Evolutionary conservation across 192 early-diverging fungal species (phyloP).

Genomic region (Lobosporangium transversale): DNA sequence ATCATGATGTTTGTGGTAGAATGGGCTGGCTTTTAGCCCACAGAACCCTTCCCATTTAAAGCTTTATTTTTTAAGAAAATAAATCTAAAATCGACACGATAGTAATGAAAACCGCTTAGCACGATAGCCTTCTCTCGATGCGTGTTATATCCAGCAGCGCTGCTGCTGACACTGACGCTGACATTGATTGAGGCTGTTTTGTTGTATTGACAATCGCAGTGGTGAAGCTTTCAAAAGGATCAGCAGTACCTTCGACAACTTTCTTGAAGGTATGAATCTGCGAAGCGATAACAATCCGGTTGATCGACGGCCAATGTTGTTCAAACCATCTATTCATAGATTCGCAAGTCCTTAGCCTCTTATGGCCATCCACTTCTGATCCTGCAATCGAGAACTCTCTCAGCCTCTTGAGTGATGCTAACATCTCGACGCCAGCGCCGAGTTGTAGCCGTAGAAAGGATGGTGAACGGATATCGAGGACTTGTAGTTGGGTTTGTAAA

Average conservation of each 20-base stretch:
- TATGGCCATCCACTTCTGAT: not conserved
- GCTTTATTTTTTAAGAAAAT: too few species aligned
- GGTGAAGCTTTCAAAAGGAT: too few species aligned
- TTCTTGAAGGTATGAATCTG: too few species aligned
- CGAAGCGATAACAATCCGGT: slow-evolving; percentile 6
- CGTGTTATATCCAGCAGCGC: too few species aligned
- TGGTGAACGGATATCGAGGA: slow-evolving; percentile 10
- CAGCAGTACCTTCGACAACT: too few species aligned
- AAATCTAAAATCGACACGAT: too few species aligned
- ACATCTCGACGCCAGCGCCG: slow-evolving; percentile 8
- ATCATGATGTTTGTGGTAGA: slow-evolving; percentile 53
- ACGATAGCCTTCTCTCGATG: too few species aligned
- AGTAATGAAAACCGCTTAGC: too few species aligned
- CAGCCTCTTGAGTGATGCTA: slow-evolving; percentile 2
- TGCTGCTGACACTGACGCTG: too few species aligned
- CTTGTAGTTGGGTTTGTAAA: not conserved
- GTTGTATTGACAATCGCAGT: too few species aligned
- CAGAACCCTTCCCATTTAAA: not conserved
- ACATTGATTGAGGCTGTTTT: too few species aligned
- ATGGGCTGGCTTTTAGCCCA: slow-evolving; percentile 61
- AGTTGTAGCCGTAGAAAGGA: slow-evolving; percentile 8
- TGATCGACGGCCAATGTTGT: slow-evolving; percentile 1
- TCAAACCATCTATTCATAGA: slow-evolving; percentile 9
- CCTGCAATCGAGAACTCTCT: slow-evolving; percentile 14
- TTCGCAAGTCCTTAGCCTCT: not conserved